phyloP scores from a whole-genome alignment of 768 basidiomycete genomes.

The Panaeolus papilionaceus region DNA sequence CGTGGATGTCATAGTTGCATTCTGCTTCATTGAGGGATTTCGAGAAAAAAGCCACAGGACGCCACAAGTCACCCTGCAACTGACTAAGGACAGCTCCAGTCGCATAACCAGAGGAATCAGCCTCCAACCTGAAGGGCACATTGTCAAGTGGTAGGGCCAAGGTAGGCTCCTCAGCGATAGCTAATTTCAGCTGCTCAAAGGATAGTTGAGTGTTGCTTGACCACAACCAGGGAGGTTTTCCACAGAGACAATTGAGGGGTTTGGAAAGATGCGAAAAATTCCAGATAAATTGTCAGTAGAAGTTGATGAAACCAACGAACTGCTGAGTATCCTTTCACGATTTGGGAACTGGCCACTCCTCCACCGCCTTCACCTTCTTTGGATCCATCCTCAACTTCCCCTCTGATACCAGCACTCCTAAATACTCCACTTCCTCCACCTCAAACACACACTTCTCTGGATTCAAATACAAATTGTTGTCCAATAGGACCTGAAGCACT shows the following conservation, averaged over 20 bases:
- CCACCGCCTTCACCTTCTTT: constrained; percentile 23
- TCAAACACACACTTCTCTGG: constrained; percentile 47
- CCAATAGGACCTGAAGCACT: constrained; percentile 23
- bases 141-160: constrained; percentile 26
- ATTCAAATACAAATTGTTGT: constrained; percentile 40
- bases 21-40: no score
- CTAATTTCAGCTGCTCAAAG: no score
- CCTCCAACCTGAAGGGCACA: constrained; percentile 24
- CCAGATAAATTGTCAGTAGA: no score
- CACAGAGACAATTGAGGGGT: constrained; percentile 30
- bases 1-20: no score
- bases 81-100: constrained; percentile 45
- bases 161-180: no score
- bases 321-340: no score
- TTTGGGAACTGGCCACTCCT: no score
- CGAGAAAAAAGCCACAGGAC: no score
- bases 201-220: no score
- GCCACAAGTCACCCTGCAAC: constrained; percentile 17
- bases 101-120: constrained; percentile 47
- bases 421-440: constrained; percentile 32
- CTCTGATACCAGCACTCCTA: constrained; percentile 37
- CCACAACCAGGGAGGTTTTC: background rate
- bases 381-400: constrained; percentile 25
- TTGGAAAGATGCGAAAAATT: constrained; percentile 29
- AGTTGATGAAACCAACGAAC: no score